Evolutionary conservation across 2,329 filamentous ascomycete species (phyloP), one percentile per base, ranked within the genome.

Genomic region (Pleurostoma richardsiae): DNA sequence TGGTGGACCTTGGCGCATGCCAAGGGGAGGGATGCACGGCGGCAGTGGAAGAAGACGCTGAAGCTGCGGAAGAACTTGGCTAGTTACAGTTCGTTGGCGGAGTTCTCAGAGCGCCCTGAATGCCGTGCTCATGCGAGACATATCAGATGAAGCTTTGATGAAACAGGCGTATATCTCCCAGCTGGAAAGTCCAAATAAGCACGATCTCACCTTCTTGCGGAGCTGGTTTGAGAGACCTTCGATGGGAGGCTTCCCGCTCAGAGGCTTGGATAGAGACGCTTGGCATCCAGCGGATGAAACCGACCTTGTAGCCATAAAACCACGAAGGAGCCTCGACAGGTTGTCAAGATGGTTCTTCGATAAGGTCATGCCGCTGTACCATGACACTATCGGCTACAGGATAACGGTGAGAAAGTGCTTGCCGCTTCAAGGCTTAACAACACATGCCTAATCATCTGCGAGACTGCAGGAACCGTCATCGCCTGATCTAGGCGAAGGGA

Each of bases 221-320:
- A 26, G 40, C 6, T 60, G 59, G 59, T 45, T 61, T 8, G 38
- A 50, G 26, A 39, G 53, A 19, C 48, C 54, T 4, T 42, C 33
- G 2, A 55, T 54, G 49, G 58, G 58, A 1, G 46, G 49, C 10
- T 52, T 53, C 28, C 56, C 57, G 2, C 46, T 62, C 11, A 26
- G 39, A 2, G 56, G 57, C 4, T 41, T 46, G 7, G 57, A 60
- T 40, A 29, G 41, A 10, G 19, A 47, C 10, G 38, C 50, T 4
- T 61, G 57, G 57, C 41, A 49, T 10, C 11, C 10, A 2, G 39
- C 46, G n/a, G 7, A 52, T 19, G 39, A 47, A 27, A 31, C 47
- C 3, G 59, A 62, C 41, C 52, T 62, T 6, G 10, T 60, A 8
- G 50, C 58, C 2, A 48, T 62, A 6, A 46, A 49, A 11, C 42